Conservation (phyloP, 2,329 filamentous ascomycete species). For the Curvularia sp. region DNA sequence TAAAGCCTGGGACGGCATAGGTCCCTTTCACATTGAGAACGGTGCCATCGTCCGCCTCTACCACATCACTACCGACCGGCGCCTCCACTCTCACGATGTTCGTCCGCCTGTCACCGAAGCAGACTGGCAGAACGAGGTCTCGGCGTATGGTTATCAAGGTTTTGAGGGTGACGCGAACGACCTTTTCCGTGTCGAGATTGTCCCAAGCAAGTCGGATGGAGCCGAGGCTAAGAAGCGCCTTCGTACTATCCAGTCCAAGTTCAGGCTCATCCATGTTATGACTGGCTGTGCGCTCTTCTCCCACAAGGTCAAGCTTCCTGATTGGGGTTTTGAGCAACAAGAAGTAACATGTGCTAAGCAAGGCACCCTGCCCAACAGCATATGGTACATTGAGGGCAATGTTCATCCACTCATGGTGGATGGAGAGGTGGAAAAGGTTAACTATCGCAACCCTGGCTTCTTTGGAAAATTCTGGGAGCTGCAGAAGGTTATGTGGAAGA, state of each 20-base stretch:
- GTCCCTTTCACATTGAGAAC: conserved; percentile 76
- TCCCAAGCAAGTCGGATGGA: conserved; percentile 85
- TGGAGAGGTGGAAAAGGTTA: conserved; percentile 83
- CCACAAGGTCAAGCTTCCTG: conserved; percentile 97
- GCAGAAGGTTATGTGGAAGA: conserved; percentile 98
- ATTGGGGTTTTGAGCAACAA: conserved; percentile 98
- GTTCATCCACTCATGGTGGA: conserved; percentile 75
- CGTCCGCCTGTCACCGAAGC: conserved; percentile 60
- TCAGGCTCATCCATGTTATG: conserved; percentile 94
- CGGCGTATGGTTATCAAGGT: conserved; percentile 95
- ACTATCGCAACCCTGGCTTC: conserved; percentile 94
- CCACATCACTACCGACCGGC: conserved; percentile 81
- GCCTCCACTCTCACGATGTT: conserved; percentile 95
- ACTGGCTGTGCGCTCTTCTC: conserved; percentile 96
- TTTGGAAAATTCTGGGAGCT: conserved; percentile 98
- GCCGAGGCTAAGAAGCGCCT: conserved; percentile 81
- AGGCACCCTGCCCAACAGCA: conserved; percentile 90
- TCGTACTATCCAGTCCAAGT: conserved; percentile 95
- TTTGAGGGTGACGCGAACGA: conserved; percentile 98
- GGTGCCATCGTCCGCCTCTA: conserved; percentile 83
- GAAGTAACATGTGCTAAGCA: conserved; percentile 96
- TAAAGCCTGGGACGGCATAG: conserved; percentile 79
- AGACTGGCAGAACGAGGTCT: conserved; percentile 93
- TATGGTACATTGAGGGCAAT: conserved; percentile 97
- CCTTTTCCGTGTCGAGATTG: conserved; percentile 91